Evolutionary conservation across 495 filamentous ascomycete species (phyloP).

Genomic region (Trichodelitschia bisporula): DNA sequence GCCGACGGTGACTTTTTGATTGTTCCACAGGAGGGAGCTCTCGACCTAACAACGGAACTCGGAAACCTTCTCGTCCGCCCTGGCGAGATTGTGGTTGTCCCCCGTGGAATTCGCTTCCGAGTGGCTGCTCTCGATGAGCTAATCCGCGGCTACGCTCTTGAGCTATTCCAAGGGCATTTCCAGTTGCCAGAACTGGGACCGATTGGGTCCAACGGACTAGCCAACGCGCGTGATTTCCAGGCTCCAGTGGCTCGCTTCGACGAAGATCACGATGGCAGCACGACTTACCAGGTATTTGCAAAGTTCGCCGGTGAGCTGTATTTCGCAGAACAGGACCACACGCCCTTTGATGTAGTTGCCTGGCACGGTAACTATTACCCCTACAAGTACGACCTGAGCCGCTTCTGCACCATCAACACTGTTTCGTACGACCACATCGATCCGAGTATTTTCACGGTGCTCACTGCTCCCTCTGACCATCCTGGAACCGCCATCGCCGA

Average conservation of each 20-base stretch:
- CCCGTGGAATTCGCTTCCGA: conserved; percentile 8
- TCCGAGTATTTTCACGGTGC: conserved; percentile 60
- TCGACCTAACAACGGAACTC: conserved; percentile 9
- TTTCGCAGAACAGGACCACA: conserved; percentile 42
- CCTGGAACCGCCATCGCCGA: conserved; percentile 52
- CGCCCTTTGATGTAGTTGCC: conserved; percentile 61
- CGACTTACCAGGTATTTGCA: conserved; percentile 33
- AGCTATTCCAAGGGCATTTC: conserved; percentile 8
- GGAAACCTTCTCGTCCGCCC: conserved; percentile 7
- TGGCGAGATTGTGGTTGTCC: conserved; percentile 9
- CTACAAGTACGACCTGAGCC: conserved; percentile 68
- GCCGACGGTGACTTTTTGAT: conserved; percentile 10
- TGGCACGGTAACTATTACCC: conserved; percentile 68
- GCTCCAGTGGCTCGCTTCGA: conserved; percentile 54
- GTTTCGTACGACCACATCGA: conserved; percentile 62
- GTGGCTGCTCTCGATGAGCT: conserved; percentile 5
- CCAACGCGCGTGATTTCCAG: conserved; percentile 77
- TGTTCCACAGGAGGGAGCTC: conserved; percentile 7
- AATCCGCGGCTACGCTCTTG: conserved; percentile 7
- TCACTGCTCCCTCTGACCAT: conserved; percentile 42
- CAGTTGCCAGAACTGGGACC: conserved; percentile 31
- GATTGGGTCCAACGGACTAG: conserved; percentile 69
- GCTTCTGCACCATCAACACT: conserved; percentile 54
- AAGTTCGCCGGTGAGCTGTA: conserved; percentile 70
- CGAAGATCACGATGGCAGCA: conserved; percentile 27